Base-by-base conservation (phyloP, 768 basidiomycete genomes). In the Butyriboletus loyo region DNA sequence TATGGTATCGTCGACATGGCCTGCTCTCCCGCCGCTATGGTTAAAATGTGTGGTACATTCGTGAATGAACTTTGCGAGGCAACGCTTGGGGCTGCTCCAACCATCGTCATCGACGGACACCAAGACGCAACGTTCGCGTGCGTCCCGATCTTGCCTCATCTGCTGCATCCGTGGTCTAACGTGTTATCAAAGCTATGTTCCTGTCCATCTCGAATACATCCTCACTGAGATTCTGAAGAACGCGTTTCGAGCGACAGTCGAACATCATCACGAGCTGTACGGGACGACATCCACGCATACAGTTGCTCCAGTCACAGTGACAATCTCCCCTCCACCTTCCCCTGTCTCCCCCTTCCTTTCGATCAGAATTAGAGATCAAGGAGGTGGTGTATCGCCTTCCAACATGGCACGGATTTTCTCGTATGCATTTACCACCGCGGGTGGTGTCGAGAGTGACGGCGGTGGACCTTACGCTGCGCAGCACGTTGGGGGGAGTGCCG, bases 161-260 rank as follows among this genome's bases (percentile, higher is more conserved):
- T 40, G 39, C 44, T 38, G 14, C n/a, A 14, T 54, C 58, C 60
- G n/a, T 13, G 17, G 22, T 47, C 49, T 58, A 15, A 66, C 28
- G 17, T n/a, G 42, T 17, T 7, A 35, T 36, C 36, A 37, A 61
- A 92, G 91, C 24, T 92, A 92, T 62, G 83, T 94, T 35, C 91
- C 93, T 4, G 87, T 92, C 1, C 93, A 95, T 66, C 77, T 95
- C 32, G 92, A 95, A 67, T 95, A 94, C 66, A 89, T 93, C 60
- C 73, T 93, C 49, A 95, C 92, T 2, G 92, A 95, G 67, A 82
- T 95, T 36, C 77, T 95, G 36, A 95, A 95, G 71, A 95, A 95
- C 64, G 82, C 92, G 0, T 95, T 92, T 71, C 85, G 92, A 30
- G 92, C 92, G 8, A 92, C 89, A 2, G 85, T 92, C 24, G 92